Conservation (phyloP, 441 rosid species). For the Mallotus repandus region DNA sequence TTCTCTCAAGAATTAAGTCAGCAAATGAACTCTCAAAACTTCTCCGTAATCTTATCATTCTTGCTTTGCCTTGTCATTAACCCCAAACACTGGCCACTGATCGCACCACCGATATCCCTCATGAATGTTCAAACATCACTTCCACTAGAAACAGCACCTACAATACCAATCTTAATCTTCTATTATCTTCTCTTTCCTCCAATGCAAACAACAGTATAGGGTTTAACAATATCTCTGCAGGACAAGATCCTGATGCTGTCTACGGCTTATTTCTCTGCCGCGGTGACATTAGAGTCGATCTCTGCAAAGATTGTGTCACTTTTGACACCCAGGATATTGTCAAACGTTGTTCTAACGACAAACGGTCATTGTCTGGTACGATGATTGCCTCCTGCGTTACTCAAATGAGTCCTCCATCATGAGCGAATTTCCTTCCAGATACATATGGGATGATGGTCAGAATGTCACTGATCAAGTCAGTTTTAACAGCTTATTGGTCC, state of each 20-base stretch:
- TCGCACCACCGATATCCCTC: background rate
- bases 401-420: slow-evolving; percentile 9
- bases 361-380: slow-evolving; percentile 18
- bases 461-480: background rate
- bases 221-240: slow-evolving; percentile 18
- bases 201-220: slow-evolving; percentile 9
- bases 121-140: slow-evolving; percentile 16
- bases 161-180: slow-evolving; percentile 18
- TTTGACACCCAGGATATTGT: background rate
- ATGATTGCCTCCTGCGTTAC: slow-evolving; percentile 28
- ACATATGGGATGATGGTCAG: background rate
- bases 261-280: slow-evolving; percentile 42
- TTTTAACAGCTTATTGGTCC: background rate
- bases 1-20: too few relatives aligned
- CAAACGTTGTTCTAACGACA: slow-evolving; percentile 19
- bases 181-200: slow-evolving; percentile 25
- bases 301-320: slow-evolving; percentile 27
- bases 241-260: slow-evolving; percentile 3
- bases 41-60: background rate
- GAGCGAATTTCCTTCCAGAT: accelerated
- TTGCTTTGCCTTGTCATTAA: background rate
- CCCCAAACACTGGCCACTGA: background rate
- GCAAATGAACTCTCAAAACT: too few relatives aligned
- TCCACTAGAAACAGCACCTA: slow-evolving; percentile 19
- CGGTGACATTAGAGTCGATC: slow-evolving; percentile 24